Conservation (phyloP, 1,284 basidiomycete species). For the Malassezia psittaci region DNA sequence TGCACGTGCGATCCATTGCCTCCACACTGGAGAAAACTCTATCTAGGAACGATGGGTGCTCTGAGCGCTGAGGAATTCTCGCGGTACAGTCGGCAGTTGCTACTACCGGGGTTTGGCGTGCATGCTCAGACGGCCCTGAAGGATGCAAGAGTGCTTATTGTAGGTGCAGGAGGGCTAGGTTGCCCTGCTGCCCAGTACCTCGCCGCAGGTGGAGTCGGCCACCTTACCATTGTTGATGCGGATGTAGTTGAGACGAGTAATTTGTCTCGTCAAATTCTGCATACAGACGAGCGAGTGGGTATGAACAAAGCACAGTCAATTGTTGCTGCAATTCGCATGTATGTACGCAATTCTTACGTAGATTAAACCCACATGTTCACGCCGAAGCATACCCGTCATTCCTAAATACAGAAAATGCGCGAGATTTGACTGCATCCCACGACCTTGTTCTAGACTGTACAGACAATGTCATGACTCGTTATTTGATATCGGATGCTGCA, state of each 20-base stretch:
- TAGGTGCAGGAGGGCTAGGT: slow-evolving; percentile 91
- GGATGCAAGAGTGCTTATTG: slow-evolving; percentile 65
- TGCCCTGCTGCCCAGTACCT: slow-evolving; percentile 92
- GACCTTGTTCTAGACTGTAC: slow-evolving; percentile 87
- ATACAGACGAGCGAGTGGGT: slow-evolving; percentile 69
- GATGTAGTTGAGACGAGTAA: slow-evolving; percentile 85
- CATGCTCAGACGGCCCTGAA: slow-evolving; percentile 66
- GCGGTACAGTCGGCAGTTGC: slow-evolving; percentile 95
- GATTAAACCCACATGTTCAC: slow-evolving; percentile 35
- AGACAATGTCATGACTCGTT: slow-evolving; percentile 82
- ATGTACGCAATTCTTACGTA: background rate
- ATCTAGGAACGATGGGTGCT: background rate
- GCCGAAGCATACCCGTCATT: slow-evolving; percentile 19
- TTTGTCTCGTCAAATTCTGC: slow-evolving; percentile 83
- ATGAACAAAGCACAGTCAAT: slow-evolving; percentile 67
- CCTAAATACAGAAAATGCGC: slow-evolving; percentile 28
- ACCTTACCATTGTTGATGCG: slow-evolving; percentile 78
- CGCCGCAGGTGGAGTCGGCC: slow-evolving; percentile 81
- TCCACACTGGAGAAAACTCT: too few relatives aligned
- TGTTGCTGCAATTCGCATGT: slow-evolving; percentile 53
- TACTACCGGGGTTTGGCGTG: slow-evolving; percentile 77
- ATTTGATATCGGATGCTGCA: slow-evolving; percentile 84
- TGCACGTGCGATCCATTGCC: too few relatives aligned
- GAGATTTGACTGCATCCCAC: slow-evolving; percentile 21
- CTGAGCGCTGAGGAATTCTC: slow-evolving; percentile 60